Conservation (phyloP, 139 green algal species). For the Chlorella sp. region DNA sequence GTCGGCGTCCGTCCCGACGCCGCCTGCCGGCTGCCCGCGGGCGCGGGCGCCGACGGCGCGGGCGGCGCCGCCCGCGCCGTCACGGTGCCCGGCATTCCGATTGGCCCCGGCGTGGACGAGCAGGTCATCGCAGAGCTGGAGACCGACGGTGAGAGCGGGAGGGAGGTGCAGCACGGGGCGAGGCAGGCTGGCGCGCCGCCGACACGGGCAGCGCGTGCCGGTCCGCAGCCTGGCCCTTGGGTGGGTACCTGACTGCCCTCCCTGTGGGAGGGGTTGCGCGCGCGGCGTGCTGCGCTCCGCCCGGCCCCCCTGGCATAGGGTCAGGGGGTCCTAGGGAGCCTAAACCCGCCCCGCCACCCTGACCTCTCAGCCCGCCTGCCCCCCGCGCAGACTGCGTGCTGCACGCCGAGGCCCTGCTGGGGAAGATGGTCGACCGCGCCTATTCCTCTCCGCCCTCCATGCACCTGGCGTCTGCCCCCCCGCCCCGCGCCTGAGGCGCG, state of each 20-base stretch:
- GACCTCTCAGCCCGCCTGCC: not conserved
- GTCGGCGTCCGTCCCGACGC: conserved; percentile 25
- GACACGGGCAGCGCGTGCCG: no score
- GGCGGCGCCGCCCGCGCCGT: no score
- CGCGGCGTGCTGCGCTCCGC: not conserved
- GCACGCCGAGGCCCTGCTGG: conserved; percentile 16
- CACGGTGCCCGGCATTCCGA: conserved; percentile 30
- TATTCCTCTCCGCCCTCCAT: no score
- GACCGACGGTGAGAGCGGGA: conserved; percentile 6
- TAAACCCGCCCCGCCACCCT: not conserved
- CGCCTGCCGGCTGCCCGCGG: conserved; percentile 1
- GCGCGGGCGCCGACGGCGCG: not conserved
- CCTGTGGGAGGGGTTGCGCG: no score
- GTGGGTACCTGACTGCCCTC: no score
- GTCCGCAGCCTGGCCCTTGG: no score
- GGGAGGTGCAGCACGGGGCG: not conserved
- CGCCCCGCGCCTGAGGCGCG: no score
- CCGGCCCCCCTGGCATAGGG: not conserved
- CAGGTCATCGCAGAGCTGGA: conserved; percentile 36
- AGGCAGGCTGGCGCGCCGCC: not conserved
- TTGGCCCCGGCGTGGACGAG: conserved; percentile 30
- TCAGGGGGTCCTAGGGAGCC: not conserved
- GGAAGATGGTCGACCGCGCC: conserved; percentile 9
- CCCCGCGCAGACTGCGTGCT: conserved; percentile 20
- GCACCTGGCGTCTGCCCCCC: no score